Conservation (phyloP, 345 rosid genomes). For the Melaleuca quinquenervia region DNA sequence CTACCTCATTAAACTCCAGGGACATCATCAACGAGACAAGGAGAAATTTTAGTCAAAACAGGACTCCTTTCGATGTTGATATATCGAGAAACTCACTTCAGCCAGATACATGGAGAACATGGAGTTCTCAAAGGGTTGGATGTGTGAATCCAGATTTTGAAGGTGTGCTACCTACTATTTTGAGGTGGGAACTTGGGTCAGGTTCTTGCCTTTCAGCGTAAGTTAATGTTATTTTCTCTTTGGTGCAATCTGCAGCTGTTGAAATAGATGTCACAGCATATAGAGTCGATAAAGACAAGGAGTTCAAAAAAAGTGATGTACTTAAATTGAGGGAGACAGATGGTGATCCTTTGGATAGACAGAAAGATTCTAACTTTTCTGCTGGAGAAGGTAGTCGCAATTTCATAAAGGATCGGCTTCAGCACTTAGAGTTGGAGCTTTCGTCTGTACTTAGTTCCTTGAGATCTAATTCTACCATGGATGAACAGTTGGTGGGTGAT, state of each 20-base stretch:
- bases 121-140: slow-evolving; percentile 68
- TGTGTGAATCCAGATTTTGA: slow-evolving; percentile 44
- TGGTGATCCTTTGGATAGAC: slow-evolving; percentile 14
- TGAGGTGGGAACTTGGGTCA: not conserved
- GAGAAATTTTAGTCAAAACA: slow-evolving; percentile 8
- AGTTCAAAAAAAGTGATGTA: slow-evolving; percentile 9
- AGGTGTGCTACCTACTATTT: slow-evolving; percentile 31
- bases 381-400: slow-evolving; percentile 16
- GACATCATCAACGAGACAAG: slow-evolving; percentile 5
- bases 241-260: slow-evolving; percentile 30
- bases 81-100: slow-evolving; percentile 18
- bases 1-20: slow-evolving; percentile 11
- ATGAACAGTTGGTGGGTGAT: slow-evolving; percentile 28
- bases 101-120: slow-evolving; percentile 56
- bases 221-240: not conserved
- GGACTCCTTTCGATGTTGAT: slow-evolving; percentile 14
- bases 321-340: slow-evolving; percentile 14
- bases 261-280: slow-evolving; percentile 19
- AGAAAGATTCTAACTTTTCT: slow-evolving; percentile 16
- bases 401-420: slow-evolving; percentile 46
- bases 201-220: not conserved
- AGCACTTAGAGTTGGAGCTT: slow-evolving; percentile 66
- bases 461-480: slow-evolving; percentile 34
- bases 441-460: slow-evolving; percentile 53
- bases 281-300: not conserved